Conservation (phyloP, 139 green algal genomes). For the Eudorina sp. region DNA sequence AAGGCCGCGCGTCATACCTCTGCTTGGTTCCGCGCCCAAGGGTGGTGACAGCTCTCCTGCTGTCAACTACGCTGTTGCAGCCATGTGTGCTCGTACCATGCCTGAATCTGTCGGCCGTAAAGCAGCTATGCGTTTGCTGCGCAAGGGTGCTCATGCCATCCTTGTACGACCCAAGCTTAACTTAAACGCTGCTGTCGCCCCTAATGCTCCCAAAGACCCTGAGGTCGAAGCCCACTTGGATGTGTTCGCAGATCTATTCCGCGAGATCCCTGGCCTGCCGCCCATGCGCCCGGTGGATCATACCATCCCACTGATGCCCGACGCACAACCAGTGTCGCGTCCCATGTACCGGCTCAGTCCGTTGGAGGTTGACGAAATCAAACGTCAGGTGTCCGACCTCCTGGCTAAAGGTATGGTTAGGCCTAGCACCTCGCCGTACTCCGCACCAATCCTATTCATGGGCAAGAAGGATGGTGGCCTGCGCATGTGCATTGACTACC, state of each 20-base stretch:
- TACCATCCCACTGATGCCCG: no score
- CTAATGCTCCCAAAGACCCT: neutral
- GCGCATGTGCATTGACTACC: conserved; percentile 50
- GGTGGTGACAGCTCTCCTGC: neutral
- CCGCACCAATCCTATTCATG: conserved; percentile 11
- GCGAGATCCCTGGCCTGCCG: conserved; percentile 24
- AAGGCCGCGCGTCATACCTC: neutral
- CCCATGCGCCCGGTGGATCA: conserved; percentile 15
- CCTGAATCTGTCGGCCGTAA: neutral
- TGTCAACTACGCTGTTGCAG: conserved; percentile 1
- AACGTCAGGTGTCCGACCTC: neutral
- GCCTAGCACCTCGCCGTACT: neutral
- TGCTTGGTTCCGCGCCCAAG: neutral
- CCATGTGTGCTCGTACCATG: neutral
- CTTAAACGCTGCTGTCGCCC: neutral
- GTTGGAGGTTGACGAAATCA: neutral
- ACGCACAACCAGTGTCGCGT: no score
- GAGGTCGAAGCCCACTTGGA: neutral
- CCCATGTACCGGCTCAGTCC: neutral
- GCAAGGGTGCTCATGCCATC: neutral
- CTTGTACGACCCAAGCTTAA: neutral
- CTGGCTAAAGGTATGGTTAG: no score
- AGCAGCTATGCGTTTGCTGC: neutral
- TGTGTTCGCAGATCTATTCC: neutral
- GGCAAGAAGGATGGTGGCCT: conserved; percentile 49